Percentiles rank a stretch among this genome's conserved stretches.
Evolutionary conservation across 2,329 filamentous ascomycete genomes (phyloP).

Genomic region (Bipolaris cookei): DNA sequence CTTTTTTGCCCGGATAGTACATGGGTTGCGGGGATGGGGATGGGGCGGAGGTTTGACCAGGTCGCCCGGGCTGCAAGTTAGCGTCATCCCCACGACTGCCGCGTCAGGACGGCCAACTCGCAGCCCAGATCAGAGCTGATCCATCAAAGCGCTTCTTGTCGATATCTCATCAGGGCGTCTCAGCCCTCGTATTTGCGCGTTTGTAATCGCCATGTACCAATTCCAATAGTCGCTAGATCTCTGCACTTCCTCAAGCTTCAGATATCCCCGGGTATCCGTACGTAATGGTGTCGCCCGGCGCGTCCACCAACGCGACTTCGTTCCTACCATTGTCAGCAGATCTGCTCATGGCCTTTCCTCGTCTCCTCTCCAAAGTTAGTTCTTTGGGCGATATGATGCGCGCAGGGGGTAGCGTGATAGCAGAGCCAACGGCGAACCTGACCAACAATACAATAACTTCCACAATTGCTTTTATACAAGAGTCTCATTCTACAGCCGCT

Average conservation of each 20-base stretch:
- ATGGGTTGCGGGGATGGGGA: slow-evolving; percentile 3
- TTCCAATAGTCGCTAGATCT: background rate
- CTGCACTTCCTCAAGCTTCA: background rate
- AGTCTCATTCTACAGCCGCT: slow-evolving; percentile 50
- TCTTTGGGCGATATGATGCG: slow-evolving; percentile 65
- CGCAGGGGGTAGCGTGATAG: slow-evolving; percentile 65
- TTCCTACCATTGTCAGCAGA: slow-evolving; percentile 68
- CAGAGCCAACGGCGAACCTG: slow-evolving; percentile 63
- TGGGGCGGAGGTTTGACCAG: slow-evolving; percentile 7
- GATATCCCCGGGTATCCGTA: slow-evolving; percentile 18
- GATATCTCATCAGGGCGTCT: background rate
- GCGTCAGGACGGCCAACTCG: slow-evolving; percentile 11
- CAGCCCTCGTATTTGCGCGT: background rate
- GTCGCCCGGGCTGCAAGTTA: slow-evolving; percentile 8
- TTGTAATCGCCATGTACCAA: slow-evolving; percentile 8
- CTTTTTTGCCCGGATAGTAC: background rate
- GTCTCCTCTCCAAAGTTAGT: slow-evolving; percentile 72
- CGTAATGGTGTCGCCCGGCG: slow-evolving; percentile 34
- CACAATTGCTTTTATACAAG: slow-evolving; percentile 50
- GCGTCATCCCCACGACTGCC: slow-evolving; percentile 14
- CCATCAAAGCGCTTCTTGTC: background rate
- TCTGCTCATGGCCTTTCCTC: slow-evolving; percentile 71
- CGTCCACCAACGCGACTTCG: slow-evolving; percentile 44
- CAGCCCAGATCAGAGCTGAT: slow-evolving; percentile 8
- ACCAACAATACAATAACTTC: slow-evolving; percentile 50